Conservation (phyloP, 768 basidiomycete genomes). For the Collybiopsis confluens region DNA sequence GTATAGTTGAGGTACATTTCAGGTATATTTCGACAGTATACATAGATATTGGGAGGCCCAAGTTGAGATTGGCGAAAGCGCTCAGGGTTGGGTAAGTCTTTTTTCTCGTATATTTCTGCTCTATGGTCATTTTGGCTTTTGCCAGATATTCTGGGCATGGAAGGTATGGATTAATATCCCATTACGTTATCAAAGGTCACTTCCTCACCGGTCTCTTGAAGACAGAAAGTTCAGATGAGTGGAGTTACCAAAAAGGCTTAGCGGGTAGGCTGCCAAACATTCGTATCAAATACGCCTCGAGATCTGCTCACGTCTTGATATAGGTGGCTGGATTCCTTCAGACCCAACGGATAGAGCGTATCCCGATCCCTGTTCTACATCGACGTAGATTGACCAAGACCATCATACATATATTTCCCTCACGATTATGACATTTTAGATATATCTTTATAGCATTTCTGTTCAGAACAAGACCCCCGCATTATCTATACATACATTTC, state of each 20-base stretch:
- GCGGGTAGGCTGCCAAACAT: conserved; percentile 26
- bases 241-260: conserved; percentile 72
- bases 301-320: too few relatives aligned
- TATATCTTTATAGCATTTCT: conserved; percentile 3
- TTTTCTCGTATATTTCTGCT: not conserved
- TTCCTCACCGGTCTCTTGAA: conserved; percentile 16
- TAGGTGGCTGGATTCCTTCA: conserved; percentile 68
- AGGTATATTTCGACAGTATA: not conserved
- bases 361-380: conserved; percentile 51
- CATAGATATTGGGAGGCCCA: conserved; percentile 77
- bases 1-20: not conserved
- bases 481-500: not conserved
- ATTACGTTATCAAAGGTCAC: not conserved
- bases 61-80: conserved; percentile 65
- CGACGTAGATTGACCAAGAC: not conserved
- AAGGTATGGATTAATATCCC: conserved; percentile 40
- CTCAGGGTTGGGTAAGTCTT: conserved; percentile 52
- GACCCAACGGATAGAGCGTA: conserved; percentile 64
- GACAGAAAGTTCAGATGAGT: conserved; percentile 69
- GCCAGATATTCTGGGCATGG: conserved; percentile 57
- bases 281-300: too few relatives aligned
- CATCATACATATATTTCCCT: too few relatives aligned
- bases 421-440: not conserved
- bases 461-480: not conserved
- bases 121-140: conserved; percentile 9